Percentiles rank a stretch among this genome's conserved stretches.
phyloP scores from a whole-genome alignment of 176 grass and related monocot genomes.

The Oryza meridionalis region DNA sequence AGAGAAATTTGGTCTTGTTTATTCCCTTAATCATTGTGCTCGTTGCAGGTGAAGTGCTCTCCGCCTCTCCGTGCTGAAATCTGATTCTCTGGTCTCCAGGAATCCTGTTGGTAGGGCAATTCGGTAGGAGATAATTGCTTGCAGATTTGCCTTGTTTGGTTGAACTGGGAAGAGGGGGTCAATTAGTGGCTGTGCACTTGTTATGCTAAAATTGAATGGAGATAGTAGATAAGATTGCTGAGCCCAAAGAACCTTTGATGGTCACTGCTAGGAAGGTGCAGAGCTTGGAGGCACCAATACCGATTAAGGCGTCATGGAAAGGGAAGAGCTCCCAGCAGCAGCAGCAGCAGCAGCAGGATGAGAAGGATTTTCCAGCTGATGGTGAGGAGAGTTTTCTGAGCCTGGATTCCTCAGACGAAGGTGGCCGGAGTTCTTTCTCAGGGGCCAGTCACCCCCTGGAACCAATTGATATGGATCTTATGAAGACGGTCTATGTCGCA shows the following conservation, averaged over 20 bases:
- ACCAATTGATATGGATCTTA: constrained; percentile 86
- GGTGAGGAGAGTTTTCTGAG: constrained; percentile 84
- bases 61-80: constrained; percentile 25
- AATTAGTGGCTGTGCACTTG: constrained; percentile 32
- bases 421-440: constrained; percentile 70
- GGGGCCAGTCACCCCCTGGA: constrained; percentile 86
- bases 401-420: constrained; percentile 73
- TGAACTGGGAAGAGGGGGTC: background rate
- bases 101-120: constrained; percentile 1
- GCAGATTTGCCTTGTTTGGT: constrained; percentile 10
- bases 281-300: constrained; percentile 46
- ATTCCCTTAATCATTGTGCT: background rate
- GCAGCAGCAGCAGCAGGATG: constrained; percentile 36
- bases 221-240: constrained; percentile 57
- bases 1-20: constrained; percentile 8
- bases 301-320: constrained; percentile 63
- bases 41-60: constrained; percentile 34
- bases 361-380: constrained; percentile 61
- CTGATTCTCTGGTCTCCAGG: constrained; percentile 17
- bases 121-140: constrained; percentile 7
- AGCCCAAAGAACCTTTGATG: constrained; percentile 48
- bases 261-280: constrained; percentile 45
- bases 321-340: constrained; percentile 56
- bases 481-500: constrained; percentile 91
- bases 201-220: constrained; percentile 53